Conservation (phyloP, 2,329 filamentous ascomycete species). For the Tympanopsis confertula region DNA sequence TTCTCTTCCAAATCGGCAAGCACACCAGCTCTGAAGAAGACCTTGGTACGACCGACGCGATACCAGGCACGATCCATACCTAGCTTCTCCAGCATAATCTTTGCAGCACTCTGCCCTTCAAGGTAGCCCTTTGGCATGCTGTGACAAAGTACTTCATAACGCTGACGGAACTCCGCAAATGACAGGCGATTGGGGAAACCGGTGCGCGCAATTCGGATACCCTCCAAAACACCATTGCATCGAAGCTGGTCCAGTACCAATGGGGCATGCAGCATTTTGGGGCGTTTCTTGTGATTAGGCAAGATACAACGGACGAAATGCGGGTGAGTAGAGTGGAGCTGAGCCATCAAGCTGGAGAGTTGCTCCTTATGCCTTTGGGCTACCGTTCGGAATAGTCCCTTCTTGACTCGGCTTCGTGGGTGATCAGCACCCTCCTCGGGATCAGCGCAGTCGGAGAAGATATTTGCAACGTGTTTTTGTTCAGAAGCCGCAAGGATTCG, state of each 20-base stretch:
- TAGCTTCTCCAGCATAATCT: conserved; percentile 80
- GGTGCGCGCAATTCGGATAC: conserved; percentile 90
- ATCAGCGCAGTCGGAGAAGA: conserved; percentile 84
- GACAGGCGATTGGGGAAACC: conserved; percentile 89
- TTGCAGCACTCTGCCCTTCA: conserved; percentile 76
- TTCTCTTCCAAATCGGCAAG: conserved; percentile 94
- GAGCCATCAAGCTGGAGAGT: conserved; percentile 86
- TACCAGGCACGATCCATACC: conserved; percentile 77
- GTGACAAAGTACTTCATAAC: conserved; percentile 86
- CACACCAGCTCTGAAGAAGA: conserved; percentile 94
- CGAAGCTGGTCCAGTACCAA: conserved; percentile 95
- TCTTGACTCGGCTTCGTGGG: conserved; percentile 76
- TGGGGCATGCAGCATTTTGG: conserved; percentile 81
- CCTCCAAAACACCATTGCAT: conserved; percentile 98
- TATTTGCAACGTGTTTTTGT: conserved; percentile 68
- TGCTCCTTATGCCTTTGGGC: conserved; percentile 97
- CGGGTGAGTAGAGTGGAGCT: conserved; percentile 90
- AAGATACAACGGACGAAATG: conserved; percentile 97
- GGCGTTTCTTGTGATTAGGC: conserved; percentile 93
- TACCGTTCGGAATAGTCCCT: conserved; percentile 90
- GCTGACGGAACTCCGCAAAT: conserved; percentile 86
- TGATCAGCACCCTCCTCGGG: conserved; percentile 61
- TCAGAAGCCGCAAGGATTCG: conserved; percentile 72
- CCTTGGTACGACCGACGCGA: conserved; percentile 88
- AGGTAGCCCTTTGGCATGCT: conserved; percentile 83